phyloP scores from a whole-genome alignment of 2,329 filamentous ascomycete genomes.

The Colletotrichum liaoningense region DNA sequence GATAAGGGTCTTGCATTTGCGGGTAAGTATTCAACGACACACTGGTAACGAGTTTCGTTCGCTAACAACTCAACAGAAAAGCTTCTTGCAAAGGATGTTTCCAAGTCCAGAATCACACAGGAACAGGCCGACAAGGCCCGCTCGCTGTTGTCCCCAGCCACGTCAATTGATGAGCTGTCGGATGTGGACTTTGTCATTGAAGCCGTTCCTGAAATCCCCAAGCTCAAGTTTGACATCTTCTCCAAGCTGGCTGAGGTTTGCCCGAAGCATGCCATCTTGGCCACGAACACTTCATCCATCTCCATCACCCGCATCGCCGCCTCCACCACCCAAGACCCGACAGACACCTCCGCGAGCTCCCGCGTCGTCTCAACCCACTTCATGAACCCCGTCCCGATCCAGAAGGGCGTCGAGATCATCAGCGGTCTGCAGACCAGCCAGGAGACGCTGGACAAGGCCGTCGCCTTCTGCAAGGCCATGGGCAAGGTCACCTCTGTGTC shows the following conservation, averaged over 20 bases:
- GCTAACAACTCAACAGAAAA: constrained; percentile 72
- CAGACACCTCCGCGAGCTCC: constrained; percentile 82
- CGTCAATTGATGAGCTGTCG: constrained; percentile 80
- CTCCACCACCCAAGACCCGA: constrained; percentile 82
- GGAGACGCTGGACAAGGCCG: constrained; percentile 82
- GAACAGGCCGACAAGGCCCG: constrained; percentile 81
- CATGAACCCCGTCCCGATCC: constrained; percentile 98
- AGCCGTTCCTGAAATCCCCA: constrained; percentile 91
- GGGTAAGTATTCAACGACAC: constrained; percentile 59
- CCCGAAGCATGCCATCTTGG: constrained; percentile 86
- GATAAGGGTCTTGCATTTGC: constrained; percentile 93
- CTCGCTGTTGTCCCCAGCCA: constrained; percentile 75
- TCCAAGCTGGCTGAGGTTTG: constrained; percentile 83
- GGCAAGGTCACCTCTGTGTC: constrained; percentile 91
- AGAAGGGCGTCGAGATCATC: constrained; percentile 98
- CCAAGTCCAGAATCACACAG: constrained; percentile 86
- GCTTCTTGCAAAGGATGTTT: constrained; percentile 90
- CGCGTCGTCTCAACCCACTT: constrained; percentile 97
- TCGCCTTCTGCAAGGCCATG: constrained; percentile 90
- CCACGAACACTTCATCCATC: constrained; percentile 99
- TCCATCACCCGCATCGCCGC: constrained; percentile 97
- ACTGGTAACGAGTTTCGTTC: background rate
- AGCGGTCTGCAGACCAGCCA: constrained; percentile 90
- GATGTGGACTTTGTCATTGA: constrained; percentile 98
- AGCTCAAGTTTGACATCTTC: constrained; percentile 91